Percentiles rank a stretch among this genome's conserved stretches.
phyloP scores from a whole-genome alignment of 768 basidiomycete genomes.

The Lactifluus volemus region DNA sequence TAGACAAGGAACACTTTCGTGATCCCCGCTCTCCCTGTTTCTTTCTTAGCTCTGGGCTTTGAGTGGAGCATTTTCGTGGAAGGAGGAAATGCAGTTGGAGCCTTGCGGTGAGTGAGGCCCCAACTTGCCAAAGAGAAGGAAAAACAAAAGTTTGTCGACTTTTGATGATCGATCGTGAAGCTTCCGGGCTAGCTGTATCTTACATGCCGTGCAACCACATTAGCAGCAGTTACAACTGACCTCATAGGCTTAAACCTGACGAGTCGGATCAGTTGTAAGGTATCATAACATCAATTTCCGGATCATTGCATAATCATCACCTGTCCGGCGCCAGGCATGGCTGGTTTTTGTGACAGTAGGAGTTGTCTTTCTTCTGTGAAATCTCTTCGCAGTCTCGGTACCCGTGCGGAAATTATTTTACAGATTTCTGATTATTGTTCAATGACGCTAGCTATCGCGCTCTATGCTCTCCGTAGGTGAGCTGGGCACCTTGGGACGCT shows the following conservation, averaged over 20 bases:
- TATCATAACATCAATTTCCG: not conserved
- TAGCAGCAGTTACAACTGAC: constrained; percentile 2
- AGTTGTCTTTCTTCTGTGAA: not conserved
- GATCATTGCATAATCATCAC: not conserved
- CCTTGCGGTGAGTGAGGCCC: too few species aligned
- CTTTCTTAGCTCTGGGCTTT: not conserved
- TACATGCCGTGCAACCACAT: constrained; percentile 5
- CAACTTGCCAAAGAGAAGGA: not conserved
- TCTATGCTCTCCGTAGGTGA: constrained; percentile 13
- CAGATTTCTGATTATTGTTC: too few species aligned
- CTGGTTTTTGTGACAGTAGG: constrained; percentile 1
- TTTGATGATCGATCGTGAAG: not conserved
- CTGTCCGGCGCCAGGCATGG: not conserved
- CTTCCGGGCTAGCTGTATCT: constrained; percentile 2
- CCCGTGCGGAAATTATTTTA: not conserved
- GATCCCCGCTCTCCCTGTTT: too few species aligned
- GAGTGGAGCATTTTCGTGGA: constrained; percentile 11
- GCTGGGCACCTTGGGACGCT: not conserved
- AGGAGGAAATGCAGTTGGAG: constrained; percentile 2
- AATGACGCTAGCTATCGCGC: constrained; percentile 6
- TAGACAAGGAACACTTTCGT: too few species aligned
- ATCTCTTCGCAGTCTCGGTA: not conserved
- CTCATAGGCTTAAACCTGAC: constrained; percentile 9
- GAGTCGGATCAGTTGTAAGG: constrained; percentile 5
- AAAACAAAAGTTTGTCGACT: too few species aligned